Percentiles rank a stretch among this genome's conserved stretches.
These are phyloP conservation scores for Ascodesmis nigricans DNA, from an alignment of 495 filamentous ascomycete genomes.

Conservation along the genomic window DNA sequence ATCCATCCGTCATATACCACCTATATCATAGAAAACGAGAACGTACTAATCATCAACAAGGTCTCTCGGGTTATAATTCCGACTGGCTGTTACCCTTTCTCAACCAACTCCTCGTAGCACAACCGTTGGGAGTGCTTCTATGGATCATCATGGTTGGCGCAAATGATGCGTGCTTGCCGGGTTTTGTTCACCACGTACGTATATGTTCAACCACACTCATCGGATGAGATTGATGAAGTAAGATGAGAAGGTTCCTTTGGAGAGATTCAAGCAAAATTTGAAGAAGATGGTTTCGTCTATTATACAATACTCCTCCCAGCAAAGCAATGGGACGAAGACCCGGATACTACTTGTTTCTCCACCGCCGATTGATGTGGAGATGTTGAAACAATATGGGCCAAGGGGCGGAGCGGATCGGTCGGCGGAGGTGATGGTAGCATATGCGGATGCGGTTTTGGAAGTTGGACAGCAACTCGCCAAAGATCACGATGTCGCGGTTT, in stretches of 20 bases:
- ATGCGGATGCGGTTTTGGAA: slow-evolving; percentile 1
- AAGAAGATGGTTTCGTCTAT: slow-evolving; percentile 1
- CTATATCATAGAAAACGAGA: neutral
- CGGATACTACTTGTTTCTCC: slow-evolving; percentile 3
- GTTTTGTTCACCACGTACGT: slow-evolving; percentile 4
- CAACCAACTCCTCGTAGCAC: neutral
- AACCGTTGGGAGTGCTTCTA: neutral
- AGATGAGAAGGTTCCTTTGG: slow-evolving; percentile 1
- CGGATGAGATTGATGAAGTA: neutral
- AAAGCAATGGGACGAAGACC: neutral
- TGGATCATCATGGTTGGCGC: slow-evolving; percentile 4
- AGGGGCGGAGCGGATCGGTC: slow-evolving; percentile 1
- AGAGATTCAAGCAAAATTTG: slow-evolving; percentile 3
- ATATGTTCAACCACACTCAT: neutral
- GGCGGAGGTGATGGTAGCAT: neutral
- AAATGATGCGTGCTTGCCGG: slow-evolving; percentile 7
- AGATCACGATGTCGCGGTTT: neutral
- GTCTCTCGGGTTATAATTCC: slow-evolving; percentile 7
- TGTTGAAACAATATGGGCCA: neutral
- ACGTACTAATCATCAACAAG: neutral
- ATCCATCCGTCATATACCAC: neutral
- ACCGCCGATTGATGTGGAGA: slow-evolving; percentile 4
- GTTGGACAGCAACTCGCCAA: neutral
- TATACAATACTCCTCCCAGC: neutral
- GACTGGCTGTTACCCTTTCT: slow-evolving; percentile 6